Conservation (phyloP, 23 red algal species). For the Gracilaria domingensis region DNA sequence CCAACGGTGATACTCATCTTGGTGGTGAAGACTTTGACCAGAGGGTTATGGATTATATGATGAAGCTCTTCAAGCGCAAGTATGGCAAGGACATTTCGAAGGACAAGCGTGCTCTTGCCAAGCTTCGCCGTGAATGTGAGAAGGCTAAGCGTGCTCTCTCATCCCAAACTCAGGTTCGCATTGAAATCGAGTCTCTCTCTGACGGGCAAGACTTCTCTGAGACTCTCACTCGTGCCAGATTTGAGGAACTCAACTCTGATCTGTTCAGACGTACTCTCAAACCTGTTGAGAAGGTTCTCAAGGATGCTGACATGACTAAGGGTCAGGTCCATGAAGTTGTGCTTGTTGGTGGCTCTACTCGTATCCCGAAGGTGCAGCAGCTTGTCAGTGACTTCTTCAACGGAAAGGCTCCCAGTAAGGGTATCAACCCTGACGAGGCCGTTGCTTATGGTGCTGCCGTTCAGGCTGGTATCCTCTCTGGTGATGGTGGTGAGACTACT, state of each 20-base stretch:
- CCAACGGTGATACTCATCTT: conserved; percentile 98
- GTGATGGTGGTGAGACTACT: conserved; percentile 86
- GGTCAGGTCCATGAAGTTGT: conserved; percentile 95
- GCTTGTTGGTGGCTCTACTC: conserved; percentile 96
- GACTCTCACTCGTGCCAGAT: conserved; percentile 95
- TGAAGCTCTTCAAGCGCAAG: conserved; percentile 99
- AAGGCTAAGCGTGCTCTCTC: conserved; percentile 99
- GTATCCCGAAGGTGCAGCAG: conserved; percentile 99
- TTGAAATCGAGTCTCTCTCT: conserved; percentile 97
- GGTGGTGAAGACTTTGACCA: conserved; percentile 99
- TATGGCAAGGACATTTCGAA: conserved; percentile 88
- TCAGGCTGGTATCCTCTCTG: conserved; percentile 92
- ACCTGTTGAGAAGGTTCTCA: conserved; percentile 96
- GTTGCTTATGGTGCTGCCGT: conserved; percentile 97
- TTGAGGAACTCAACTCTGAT: conserved; percentile 98
- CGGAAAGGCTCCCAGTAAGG: conserved; percentile 93
- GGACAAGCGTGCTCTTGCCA: conserved; percentile 92
- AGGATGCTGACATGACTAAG: conserved; percentile 90
- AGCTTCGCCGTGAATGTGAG: conserved; percentile 94
- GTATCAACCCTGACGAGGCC: conserved; percentile 99
- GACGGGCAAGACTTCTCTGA: conserved; percentile 95
- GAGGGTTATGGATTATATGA: conserved; percentile 97
- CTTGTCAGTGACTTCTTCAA: conserved; percentile 94
- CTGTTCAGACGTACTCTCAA: conserved; percentile 96
- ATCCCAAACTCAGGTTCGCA: conserved; percentile 94